Evolutionary conservation across 2,329 filamentous ascomycete species (phyloP).

Genomic region (Hypoxylon sp.): DNA sequence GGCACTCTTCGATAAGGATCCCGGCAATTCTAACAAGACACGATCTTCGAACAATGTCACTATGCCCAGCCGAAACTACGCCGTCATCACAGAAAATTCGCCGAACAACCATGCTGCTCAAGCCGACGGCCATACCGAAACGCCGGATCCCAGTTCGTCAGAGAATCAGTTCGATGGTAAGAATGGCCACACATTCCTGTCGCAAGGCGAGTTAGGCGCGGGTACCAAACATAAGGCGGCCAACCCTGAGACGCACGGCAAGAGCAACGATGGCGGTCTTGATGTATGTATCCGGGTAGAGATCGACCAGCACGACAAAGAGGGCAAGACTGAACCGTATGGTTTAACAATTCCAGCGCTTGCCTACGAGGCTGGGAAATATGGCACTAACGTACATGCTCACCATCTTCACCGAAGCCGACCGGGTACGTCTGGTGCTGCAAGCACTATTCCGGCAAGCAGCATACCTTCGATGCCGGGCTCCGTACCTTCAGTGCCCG

Average conservation of each 20-base stretch:
- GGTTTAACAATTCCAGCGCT: constrained; percentile 87
- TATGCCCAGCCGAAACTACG: constrained; percentile 94
- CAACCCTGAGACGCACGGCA: constrained; percentile 65
- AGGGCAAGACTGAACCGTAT: constrained; percentile 86
- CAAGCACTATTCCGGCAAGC: constrained; percentile 46
- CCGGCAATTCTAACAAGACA: constrained; percentile 82
- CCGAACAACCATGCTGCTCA: constrained; percentile 63
- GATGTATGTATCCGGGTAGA: constrained; percentile 91
- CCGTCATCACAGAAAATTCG: constrained; percentile 90
- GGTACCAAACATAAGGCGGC: constrained; percentile 85
- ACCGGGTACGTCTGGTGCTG: constrained; percentile 46
- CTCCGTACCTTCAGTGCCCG: constrained; percentile 49
- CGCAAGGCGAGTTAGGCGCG: constrained; percentile 81
- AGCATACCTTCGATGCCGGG: constrained; percentile 36
- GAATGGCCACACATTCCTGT: constrained; percentile 79
- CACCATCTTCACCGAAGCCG: constrained; percentile 49
- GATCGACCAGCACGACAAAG: constrained; percentile 83
- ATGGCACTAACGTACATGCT: constrained; percentile 46
- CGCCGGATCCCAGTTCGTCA: constrained; percentile 24
- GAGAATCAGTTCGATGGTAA: constrained; percentile 61
- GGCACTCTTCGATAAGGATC: constrained; percentile 91
- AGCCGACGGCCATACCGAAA: constrained; percentile 36
- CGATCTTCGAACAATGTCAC: constrained; percentile 84
- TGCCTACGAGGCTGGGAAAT: constrained; percentile 52
- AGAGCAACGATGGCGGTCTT: constrained; percentile 72